Evolutionary conservation across 805 yeast genomes (phyloP).

Genomic region (Priceomyces fermenticarens): DNA sequence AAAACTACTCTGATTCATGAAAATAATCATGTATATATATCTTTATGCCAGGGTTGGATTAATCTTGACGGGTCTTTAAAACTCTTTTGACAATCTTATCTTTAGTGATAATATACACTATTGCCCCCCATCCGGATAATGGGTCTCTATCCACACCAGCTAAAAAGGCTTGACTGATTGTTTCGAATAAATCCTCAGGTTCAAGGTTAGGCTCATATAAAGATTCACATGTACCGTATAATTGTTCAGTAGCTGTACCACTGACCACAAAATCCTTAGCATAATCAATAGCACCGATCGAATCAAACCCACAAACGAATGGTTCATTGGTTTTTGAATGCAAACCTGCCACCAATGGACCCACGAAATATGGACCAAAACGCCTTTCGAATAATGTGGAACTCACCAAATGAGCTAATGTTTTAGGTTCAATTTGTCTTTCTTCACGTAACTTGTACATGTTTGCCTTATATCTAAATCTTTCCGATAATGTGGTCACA

Average conservation of each 20-base stretch:
- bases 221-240: conserved; percentile 98
- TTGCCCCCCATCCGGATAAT: conserved; percentile 97
- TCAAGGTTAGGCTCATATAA: conserved; percentile 90
- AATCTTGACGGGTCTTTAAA: conserved; percentile 95
- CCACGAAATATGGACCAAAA: conserved; percentile 94
- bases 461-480: conserved; percentile 80
- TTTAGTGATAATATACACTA: conserved; percentile 86
- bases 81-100: conserved; percentile 86
- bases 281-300: conserved; percentile 93
- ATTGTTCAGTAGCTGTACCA: conserved; percentile 96
- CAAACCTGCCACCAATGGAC: conserved; percentile 95
- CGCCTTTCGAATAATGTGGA: conserved; percentile 86
- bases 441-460: conserved; percentile 89
- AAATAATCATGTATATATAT: conserved; percentile 1
- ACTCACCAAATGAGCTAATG: conserved; percentile 89
- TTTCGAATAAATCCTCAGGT: conserved; percentile 94
- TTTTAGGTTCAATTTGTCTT: conserved; percentile 86
- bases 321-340: conserved; percentile 81
- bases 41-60: conserved; percentile 14
- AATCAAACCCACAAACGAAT: conserved; percentile 91
- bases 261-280: conserved; percentile 93
- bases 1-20: neutral
- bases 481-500: conserved; percentile 79
- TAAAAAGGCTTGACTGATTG: conserved; percentile 88
- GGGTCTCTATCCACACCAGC: conserved; percentile 98